A percentile compares a stretch with the other conserved stretches of the same genome.
Evolutionary conservation across 148 eudicot species (phyloP).

Genomic region (Hydrangea macrophylla): DNA sequence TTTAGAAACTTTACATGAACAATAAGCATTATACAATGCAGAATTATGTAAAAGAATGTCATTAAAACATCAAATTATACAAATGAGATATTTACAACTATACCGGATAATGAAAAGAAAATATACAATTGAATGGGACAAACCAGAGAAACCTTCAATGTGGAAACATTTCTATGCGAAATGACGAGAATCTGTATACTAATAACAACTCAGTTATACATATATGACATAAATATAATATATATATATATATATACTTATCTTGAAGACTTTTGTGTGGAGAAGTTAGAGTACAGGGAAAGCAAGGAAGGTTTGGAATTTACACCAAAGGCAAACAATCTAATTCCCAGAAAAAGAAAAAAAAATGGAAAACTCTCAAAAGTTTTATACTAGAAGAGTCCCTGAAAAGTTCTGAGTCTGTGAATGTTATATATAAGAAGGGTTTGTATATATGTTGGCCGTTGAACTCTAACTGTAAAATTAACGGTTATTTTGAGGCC

Average conservation of each 20-base stretch:
- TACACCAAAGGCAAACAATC: neutral
- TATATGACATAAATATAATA: neutral
- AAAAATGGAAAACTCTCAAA: neutral
- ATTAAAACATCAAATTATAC: too few species aligned
- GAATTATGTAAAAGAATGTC: too few species aligned
- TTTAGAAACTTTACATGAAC: too few species aligned
- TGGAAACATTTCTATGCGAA: neutral
- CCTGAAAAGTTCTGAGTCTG: neutral
- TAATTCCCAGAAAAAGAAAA: neutral
- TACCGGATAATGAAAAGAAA: too few species aligned
- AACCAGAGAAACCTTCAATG: neutral
- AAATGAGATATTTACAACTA: too few species aligned
- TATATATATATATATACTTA: neutral
- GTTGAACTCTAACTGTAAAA: neutral
- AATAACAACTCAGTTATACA: neutral
- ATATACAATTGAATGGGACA: neutral
- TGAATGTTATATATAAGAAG: neutral
- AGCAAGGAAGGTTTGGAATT: conserved; percentile 7
- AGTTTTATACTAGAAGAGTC: neutral
- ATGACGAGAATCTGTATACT: neutral
- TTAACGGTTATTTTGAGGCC: neutral
- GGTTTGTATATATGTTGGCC: neutral
- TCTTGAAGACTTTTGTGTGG: neutral
- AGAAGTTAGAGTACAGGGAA: neutral
- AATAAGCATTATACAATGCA: too few species aligned